Percentiles rank a stretch among this genome's conserved stretches.
Evolutionary conservation across 2,329 filamentous ascomycete genomes (phyloP).

Genomic region (Aspergillus hiratsukae): DNA sequence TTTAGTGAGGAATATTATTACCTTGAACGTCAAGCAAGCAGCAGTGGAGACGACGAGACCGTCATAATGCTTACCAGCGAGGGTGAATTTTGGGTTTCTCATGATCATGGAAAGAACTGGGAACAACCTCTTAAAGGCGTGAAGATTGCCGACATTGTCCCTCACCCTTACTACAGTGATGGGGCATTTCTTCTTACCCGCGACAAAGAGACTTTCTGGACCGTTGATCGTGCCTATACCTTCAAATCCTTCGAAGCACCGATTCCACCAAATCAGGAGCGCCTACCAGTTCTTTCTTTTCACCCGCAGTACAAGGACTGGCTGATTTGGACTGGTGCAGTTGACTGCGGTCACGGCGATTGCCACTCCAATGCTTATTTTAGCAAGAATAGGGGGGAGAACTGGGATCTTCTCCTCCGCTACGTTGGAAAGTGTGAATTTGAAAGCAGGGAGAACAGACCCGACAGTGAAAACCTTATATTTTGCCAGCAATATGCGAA

Average conservation of each 20-base stretch:
- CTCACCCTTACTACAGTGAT: constrained; percentile 77
- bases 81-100: constrained; percentile 65
- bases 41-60: constrained; percentile 66
- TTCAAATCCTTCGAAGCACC: constrained; percentile 72
- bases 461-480: constrained; percentile 60
- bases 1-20: constrained; percentile 60
- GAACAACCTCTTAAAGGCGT: constrained; percentile 64
- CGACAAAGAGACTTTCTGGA: constrained; percentile 68
- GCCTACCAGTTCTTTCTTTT: constrained; percentile 63
- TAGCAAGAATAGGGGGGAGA: constrained; percentile 70
- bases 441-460: constrained; percentile 60
- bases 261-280: constrained; percentile 49
- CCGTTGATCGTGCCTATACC: constrained; percentile 69
- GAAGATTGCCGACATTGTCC: constrained; percentile 65
- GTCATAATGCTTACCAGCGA: constrained; percentile 58
- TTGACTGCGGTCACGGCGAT: constrained; percentile 60
- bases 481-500: constrained; percentile 62
- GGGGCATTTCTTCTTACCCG: constrained; percentile 79
- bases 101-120: constrained; percentile 89
- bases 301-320: constrained; percentile 82
- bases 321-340: constrained; percentile 80
- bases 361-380: constrained; percentile 74
- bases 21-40: constrained; percentile 69
- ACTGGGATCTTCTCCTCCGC: constrained; percentile 71
- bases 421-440: constrained; percentile 84